Evolutionary conservation across 2,329 filamentous ascomycete genomes (phyloP), one percentile per base, ranked within the genome.

Genomic region (Botrytis deweyae): DNA sequence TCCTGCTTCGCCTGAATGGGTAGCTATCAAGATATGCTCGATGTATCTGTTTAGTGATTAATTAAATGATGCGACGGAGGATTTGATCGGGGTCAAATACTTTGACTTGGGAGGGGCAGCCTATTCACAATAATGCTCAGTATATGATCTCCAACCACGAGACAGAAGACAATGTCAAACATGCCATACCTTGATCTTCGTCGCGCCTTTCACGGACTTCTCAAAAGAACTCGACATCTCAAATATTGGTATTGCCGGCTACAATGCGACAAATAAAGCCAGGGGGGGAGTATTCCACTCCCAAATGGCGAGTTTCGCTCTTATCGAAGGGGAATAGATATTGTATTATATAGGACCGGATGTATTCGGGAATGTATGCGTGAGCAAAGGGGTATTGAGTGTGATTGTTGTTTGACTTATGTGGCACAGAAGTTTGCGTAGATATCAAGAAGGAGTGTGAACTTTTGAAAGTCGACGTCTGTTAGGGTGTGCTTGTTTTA

Each of bases 201-300:
- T 98, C 80, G 93, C 95, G 85, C 95, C 96, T 87, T 98, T 98
- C 82, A 99, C 96, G 79, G 95, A 97, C 88, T 98, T 99, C 87
- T 99, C 96, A 83, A 98, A 98, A 74, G 93, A 95, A 86, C 91
- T 93, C 78, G 92, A 90, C 93, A 95, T 95, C 62, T 76, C 73
- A 44, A 78, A 59, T 69, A 75, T 69, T 74, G 49, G 62, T 36
- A 52, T 52, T 72, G 44, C 52, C 66, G 66, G 44, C 52, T 61
- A 52, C 62, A 74, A 72, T 74, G 68, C 72, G 72, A 67, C 68
- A 62, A 55, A 8, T 25, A 73, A 25, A 44, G 52, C 63, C 71
- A 69, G 68, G 71, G 66, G 64, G 66, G 66, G 72, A 73, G 72
- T 55, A 52, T 64, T 52, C 42, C 70, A 68, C 72, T 72, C 61